Percentiles rank a stretch among this genome's conserved stretches.
Evolutionary conservation across 2,329 filamentous ascomycete genomes (phyloP).

Genomic region (Cladophialophora carrionii): DNA sequence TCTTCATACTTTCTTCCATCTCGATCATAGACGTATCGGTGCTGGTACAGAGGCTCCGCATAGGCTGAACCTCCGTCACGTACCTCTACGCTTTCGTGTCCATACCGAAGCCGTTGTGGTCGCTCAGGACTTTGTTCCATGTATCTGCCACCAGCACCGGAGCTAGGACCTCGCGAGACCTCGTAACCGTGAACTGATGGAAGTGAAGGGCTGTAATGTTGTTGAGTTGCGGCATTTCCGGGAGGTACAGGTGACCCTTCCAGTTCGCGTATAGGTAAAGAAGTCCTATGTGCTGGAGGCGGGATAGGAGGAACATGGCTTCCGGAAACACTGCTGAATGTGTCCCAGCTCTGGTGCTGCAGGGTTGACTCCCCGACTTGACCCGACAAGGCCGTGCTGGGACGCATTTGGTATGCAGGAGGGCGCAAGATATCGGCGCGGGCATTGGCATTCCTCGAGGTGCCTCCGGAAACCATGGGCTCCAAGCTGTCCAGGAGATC

Average conservation of each 20-base stretch:
- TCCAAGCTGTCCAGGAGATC: constrained; percentile 36
- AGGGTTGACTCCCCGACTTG: not conserved
- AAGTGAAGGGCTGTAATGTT: not conserved
- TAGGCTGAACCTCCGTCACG: not conserved
- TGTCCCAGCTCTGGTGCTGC: not conserved
- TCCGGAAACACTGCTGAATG: not conserved
- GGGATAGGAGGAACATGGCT: constrained; percentile 1
- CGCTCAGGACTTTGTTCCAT: constrained; percentile 6
- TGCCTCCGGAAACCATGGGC: constrained; percentile 11
- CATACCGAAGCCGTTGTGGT: constrained; percentile 7
- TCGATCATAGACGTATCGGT: constrained; percentile 15
- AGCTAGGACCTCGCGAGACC: not conserved
- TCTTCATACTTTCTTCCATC: constrained; percentile 17
- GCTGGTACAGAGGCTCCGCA: constrained; percentile 5
- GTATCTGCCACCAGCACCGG: constrained; percentile 10
- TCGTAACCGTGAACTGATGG: not conserved
- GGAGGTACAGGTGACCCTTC: not conserved
- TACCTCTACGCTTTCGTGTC: not conserved
- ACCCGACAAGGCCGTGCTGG: not conserved
- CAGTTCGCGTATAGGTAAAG: constrained; percentile 14
- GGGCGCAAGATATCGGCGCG: not conserved
- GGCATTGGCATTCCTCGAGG: not conserved
- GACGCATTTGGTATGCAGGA: not conserved
- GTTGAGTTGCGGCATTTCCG: not conserved
- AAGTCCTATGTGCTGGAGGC: constrained; percentile 1